A percentile compares a stretch with the other conserved stretches of the same genome.
phyloP scores from a whole-genome alignment of 495 filamentous ascomycete genomes.

The Chaetomium fimeti region DNA sequence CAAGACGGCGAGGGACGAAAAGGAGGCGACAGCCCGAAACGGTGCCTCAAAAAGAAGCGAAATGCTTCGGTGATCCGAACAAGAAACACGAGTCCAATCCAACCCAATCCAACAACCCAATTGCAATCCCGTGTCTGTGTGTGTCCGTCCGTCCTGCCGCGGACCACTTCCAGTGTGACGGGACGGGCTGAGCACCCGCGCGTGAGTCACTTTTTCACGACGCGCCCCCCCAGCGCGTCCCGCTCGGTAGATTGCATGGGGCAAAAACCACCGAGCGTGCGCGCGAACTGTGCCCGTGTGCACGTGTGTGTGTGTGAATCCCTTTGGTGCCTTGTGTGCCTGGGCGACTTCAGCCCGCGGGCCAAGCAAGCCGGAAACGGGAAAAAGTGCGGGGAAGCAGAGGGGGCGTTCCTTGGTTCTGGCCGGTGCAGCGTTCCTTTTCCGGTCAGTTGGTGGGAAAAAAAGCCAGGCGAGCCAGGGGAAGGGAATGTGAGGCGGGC shows the following conservation, averaged over 20 bases:
- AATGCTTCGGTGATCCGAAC: too few species aligned
- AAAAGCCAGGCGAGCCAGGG: neutral
- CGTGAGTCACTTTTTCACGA: constrained; percentile 7
- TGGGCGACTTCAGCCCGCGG: neutral
- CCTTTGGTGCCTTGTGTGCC: neutral
- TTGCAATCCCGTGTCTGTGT: neutral
- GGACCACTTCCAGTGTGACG: neutral
- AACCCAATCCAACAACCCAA: too few species aligned
- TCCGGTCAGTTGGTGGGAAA: neutral
- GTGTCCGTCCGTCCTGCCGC: neutral
- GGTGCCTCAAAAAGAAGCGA: too few species aligned
- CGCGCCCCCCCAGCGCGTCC: too few species aligned
- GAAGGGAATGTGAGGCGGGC: constrained; percentile 7
- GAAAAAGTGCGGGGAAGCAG: constrained; percentile 16
- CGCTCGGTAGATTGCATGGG: too few species aligned
- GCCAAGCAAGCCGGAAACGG: neutral
- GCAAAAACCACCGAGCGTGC: neutral
- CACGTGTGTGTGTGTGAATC: neutral
- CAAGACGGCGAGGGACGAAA: too few species aligned
- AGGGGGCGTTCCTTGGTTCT: constrained; percentile 5
- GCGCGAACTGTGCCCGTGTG: neutral
- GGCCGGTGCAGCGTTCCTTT: neutral
- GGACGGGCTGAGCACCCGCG: neutral
- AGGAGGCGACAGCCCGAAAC: too few species aligned
- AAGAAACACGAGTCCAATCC: too few species aligned